These are phyloP conservation scores for Benincasa hispida DNA, from an alignment of 306 rosid species.

Conservation along the genomic window DNA sequence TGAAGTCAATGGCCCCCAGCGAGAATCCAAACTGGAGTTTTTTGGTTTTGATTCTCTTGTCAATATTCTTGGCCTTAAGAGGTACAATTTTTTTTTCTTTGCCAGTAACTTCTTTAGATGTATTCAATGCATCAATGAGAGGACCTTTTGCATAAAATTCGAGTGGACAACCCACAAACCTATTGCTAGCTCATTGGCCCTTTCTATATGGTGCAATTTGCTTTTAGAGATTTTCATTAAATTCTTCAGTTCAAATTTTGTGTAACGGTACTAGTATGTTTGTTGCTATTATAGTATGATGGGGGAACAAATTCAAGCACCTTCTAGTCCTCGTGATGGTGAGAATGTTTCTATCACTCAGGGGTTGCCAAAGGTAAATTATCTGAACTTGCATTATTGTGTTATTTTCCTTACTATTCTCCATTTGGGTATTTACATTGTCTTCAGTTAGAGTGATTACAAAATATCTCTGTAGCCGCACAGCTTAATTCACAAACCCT, in stretches of 20 bases:
- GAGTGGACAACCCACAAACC: not conserved
- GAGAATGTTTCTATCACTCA: slow-evolving; percentile 63
- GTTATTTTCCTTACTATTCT: slow-evolving; percentile 3
- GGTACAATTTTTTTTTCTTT: slow-evolving; percentile 30
- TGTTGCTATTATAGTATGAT: slow-evolving; percentile 60
- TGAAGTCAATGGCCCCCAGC: slow-evolving; percentile 52
- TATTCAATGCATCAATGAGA: not conserved
- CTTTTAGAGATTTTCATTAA: not conserved
- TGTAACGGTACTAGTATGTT: slow-evolving; percentile 4
- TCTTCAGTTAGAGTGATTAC: not conserved
- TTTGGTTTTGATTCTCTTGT: slow-evolving; percentile 99
- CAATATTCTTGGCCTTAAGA: slow-evolving; percentile 94
- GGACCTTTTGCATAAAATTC: not conserved
- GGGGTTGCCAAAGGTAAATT: slow-evolving; percentile 71
- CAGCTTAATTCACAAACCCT: not conserved
- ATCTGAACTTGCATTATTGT: slow-evolving; percentile 6
- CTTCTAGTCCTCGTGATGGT: slow-evolving; percentile 95
- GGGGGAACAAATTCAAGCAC: slow-evolving; percentile 60
- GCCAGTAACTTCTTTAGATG: not conserved
- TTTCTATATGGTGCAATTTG: not conserved
- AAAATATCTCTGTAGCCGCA: not conserved
- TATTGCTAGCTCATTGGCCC: not conserved
- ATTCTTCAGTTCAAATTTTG: not conserved
- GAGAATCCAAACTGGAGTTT: slow-evolving; percentile 79
- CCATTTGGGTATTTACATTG: slow-evolving; percentile 7